Evolutionary conservation across 1,284 basidiomycete genomes (phyloP).

Genomic region (Cutaneotrichosporon dermatis): DNA sequence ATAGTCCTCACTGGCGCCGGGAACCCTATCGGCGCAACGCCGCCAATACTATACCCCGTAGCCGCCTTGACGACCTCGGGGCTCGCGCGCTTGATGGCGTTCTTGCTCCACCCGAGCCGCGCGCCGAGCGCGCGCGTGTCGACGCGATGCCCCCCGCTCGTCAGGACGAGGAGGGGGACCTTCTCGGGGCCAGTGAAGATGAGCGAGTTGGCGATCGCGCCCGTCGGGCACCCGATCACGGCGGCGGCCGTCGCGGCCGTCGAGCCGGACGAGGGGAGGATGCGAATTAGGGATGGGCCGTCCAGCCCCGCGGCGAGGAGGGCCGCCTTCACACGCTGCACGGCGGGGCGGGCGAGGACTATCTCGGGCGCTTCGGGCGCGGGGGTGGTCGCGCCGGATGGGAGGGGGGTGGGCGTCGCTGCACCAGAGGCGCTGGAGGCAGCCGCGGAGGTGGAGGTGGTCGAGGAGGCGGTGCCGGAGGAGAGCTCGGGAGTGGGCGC

Average conservation of each 20-base stretch:
- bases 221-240: slow-evolving; percentile 4
- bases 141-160: slow-evolving; percentile 11
- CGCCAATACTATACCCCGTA: slow-evolving; percentile 13
- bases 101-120: slow-evolving; percentile 8
- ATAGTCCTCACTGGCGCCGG: slow-evolving; percentile 4
- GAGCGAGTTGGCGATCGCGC: slow-evolving; percentile 19
- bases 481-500: not conserved
- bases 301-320: not conserved
- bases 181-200: slow-evolving; percentile 6
- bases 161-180: slow-evolving; percentile 12
- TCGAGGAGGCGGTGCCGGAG: not conserved
- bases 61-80: slow-evolving; percentile 9
- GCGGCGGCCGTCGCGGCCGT: slow-evolving; percentile 14
- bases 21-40: slow-evolving; percentile 13
- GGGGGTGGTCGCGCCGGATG: slow-evolving; percentile 3
- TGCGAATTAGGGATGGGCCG: not conserved
- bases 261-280: slow-evolving; percentile 8
- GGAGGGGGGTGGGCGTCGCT: not conserved
- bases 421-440: not conserved
- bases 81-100: slow-evolving; percentile 9
- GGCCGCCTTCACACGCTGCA: slow-evolving; percentile 2
- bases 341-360: slow-evolving; percentile 10
- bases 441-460: not conserved
- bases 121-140: slow-evolving; percentile 8
- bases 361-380: not conserved